A percentile compares a stretch with the other conserved stretches of the same genome.
Evolutionary conservation across 768 basidiomycete genomes (phyloP).

Genomic region (Favolaschia claudopus): DNA sequence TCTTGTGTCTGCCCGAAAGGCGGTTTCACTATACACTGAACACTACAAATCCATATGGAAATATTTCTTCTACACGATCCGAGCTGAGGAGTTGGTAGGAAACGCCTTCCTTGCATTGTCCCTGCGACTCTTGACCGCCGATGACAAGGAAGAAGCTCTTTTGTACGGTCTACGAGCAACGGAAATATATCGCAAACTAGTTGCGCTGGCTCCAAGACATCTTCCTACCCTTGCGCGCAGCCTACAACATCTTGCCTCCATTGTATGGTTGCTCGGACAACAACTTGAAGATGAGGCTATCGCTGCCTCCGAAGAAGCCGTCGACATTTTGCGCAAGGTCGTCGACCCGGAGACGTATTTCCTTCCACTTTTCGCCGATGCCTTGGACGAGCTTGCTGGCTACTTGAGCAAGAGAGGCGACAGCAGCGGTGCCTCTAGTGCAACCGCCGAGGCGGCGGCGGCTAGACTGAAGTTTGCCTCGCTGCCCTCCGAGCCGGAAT

Average conservation of each 20-base stretch:
- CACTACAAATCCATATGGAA: not conserved
- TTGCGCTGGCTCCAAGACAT: not conserved
- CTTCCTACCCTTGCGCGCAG: not conserved
- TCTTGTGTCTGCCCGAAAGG: not conserved
- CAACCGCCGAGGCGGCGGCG: not conserved
- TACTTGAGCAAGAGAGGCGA: not conserved
- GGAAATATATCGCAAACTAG: not conserved
- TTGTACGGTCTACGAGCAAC: not conserved
- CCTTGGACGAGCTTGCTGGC: not conserved
- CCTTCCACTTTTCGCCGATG: not conserved
- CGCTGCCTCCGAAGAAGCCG: not conserved
- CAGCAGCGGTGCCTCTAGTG: not conserved
- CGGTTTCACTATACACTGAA: not conserved
- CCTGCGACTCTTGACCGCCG: not conserved
- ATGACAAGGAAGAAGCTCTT: not conserved
- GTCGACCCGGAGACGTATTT: not conserved
- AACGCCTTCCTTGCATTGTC: not conserved
- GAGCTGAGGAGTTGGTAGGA: not conserved
- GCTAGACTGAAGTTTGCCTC: not conserved
- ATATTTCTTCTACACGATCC: not conserved
- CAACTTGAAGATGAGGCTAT: not conserved
- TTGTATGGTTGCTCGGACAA: not conserved
- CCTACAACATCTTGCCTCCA: not conserved
- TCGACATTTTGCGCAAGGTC: not conserved
- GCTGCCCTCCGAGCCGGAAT: not conserved